Conservation (phyloP, 2,329 filamentous ascomycete species). For the Herpotrichia juniperi region DNA sequence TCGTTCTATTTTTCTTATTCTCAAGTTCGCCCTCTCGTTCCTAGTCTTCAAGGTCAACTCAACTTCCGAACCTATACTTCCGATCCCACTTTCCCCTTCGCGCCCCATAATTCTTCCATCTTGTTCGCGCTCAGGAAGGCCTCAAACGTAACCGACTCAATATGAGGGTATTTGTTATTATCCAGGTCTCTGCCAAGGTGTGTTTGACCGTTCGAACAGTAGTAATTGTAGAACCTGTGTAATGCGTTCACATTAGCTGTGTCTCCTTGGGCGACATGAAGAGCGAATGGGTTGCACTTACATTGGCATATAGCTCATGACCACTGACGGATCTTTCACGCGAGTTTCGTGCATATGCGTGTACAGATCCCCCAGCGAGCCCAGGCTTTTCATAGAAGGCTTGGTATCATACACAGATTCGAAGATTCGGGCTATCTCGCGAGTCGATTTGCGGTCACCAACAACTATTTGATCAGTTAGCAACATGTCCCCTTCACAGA, state of each 20-base stretch:
- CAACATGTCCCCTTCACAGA: too few relatives aligned
- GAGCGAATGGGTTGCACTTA: neutral
- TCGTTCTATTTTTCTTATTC: too few relatives aligned
- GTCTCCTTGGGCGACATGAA: neutral
- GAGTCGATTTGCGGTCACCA: constrained; percentile 36
- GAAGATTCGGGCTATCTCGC: constrained; percentile 28
- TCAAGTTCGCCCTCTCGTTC: too few relatives aligned
- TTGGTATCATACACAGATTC: constrained; percentile 30
- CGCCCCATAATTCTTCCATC: neutral
- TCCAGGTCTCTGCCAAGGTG: neutral
- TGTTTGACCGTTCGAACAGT: constrained; percentile 3
- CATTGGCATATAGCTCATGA: constrained; percentile 6
- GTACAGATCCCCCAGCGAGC: constrained; percentile 36
- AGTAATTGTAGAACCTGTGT: constrained; percentile 9
- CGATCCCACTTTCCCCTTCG: too few relatives aligned
- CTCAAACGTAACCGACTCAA: constrained; percentile 5
- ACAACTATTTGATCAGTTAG: constrained; percentile 32
- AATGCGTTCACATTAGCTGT: neutral
- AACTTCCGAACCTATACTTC: too few relatives aligned
- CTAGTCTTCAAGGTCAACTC: too few relatives aligned
- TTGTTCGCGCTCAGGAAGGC: neutral
- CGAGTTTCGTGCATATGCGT: constrained; percentile 26
- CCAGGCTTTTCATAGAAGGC: constrained; percentile 24
- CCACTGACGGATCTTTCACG: constrained; percentile 13
- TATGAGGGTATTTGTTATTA: constrained; percentile 12